Conservation (phyloP, 164 flowering plant species). For the Vitis vinifera region DNA sequence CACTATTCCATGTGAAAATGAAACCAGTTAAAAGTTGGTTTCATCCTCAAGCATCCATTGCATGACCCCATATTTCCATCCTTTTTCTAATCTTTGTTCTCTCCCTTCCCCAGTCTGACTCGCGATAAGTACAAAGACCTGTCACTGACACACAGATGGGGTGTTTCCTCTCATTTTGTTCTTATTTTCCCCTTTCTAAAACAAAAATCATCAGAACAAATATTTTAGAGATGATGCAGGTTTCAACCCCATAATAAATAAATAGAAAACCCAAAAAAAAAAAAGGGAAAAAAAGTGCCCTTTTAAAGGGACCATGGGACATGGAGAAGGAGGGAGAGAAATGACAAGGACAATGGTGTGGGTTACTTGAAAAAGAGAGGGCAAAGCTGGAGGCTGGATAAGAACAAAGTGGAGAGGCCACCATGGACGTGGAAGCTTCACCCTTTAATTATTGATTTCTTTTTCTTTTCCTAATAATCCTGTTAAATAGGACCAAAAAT, state of each 20-base stretch:
- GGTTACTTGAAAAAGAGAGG: conserved; percentile 12
- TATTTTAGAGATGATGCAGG: background rate
- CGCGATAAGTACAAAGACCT: background rate
- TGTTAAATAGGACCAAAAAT: background rate
- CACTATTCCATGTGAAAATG: background rate
- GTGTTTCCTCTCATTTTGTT: background rate
- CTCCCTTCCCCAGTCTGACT: no score
- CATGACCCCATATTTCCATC: background rate
- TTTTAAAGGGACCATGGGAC: conserved; percentile 4
- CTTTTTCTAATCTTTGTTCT: no score
- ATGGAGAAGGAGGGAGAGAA: conserved; percentile 1
- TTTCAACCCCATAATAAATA: no score
- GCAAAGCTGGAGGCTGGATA: conserved; percentile 19
- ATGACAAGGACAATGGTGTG: conserved; percentile 11
- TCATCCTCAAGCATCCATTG: background rate
- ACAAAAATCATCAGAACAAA: background rate
- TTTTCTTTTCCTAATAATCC: background rate
- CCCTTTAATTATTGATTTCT: no score
- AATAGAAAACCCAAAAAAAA: background rate
- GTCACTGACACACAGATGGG: background rate
- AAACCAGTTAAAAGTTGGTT: background rate
- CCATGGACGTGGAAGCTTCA: conserved; percentile 12
- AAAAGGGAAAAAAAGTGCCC: background rate
- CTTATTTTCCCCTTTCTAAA: background rate
- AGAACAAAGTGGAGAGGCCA: conserved; percentile 11